Percentiles rank a stretch among this genome's conserved stretches.
These are phyloP conservation scores for Annulohypoxylon moriforme DNA, from an alignment of 495 filamentous ascomycete species.

Conservation along the genomic window DNA sequence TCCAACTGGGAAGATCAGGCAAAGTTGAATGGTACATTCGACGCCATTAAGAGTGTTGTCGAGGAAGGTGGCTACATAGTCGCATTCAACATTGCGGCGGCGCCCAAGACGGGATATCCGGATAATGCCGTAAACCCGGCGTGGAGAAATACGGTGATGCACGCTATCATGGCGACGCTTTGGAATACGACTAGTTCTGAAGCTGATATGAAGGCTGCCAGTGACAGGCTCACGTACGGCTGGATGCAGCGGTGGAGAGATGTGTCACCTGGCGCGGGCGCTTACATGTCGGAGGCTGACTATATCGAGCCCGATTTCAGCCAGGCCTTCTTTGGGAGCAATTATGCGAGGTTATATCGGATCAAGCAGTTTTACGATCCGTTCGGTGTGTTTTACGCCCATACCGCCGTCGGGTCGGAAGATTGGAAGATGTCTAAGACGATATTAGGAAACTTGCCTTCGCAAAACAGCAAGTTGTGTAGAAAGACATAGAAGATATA, in stretches of 20 bases:
- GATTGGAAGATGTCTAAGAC: constrained; percentile 51
- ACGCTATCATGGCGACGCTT: constrained; percentile 57
- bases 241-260: constrained; percentile 57
- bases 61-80: constrained; percentile 56
- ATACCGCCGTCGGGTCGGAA: constrained; percentile 63
- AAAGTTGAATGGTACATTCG: constrained; percentile 54
- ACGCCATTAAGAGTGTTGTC: constrained; percentile 54
- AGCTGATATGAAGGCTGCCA: constrained; percentile 52
- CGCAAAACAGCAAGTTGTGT: constrained; percentile 44
- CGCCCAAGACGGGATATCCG: constrained; percentile 47
- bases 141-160: constrained; percentile 55
- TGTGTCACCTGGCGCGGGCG: constrained; percentile 54
- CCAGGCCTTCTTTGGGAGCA: constrained; percentile 65
- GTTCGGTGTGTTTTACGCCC: constrained; percentile 62
- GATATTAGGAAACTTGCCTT: constrained; percentile 45
- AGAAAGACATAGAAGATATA: constrained; percentile 21
- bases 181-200: constrained; percentile 52
- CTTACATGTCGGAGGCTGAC: constrained; percentile 61
- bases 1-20: constrained; percentile 50
- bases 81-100: constrained; percentile 61
- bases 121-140: constrained; percentile 52
- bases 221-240: constrained; percentile 61
- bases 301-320: constrained; percentile 68
- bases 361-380: constrained; percentile 65
- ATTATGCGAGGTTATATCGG: constrained; percentile 54